These are phyloP conservation scores for Malassezia globosa DNA, from an alignment of 1,284 basidiomycete species.

Conservation along the genomic window DNA sequence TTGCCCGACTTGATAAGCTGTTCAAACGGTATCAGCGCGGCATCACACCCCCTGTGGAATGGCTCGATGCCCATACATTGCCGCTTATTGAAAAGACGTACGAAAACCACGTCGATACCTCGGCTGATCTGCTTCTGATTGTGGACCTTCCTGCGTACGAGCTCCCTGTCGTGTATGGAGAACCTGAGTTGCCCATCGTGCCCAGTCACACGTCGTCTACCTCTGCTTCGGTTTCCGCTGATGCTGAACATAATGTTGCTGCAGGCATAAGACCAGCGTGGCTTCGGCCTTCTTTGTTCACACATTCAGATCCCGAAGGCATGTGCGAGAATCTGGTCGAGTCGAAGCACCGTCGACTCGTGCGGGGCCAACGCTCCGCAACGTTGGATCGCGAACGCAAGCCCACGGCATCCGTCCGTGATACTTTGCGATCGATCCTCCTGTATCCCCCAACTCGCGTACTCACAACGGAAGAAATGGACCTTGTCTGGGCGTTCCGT, in stretches of 20 bases:
- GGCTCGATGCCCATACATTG: conserved; percentile 87
- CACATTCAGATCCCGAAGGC: conserved; percentile 82
- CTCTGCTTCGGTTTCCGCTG: background rate
- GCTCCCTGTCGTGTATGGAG: conserved; percentile 91
- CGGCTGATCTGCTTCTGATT: conserved; percentile 59
- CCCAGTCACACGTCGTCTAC: background rate
- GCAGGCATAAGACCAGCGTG: no score
- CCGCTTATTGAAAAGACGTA: conserved; percentile 70
- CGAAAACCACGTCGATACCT: conserved; percentile 21
- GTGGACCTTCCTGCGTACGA: conserved; percentile 94
- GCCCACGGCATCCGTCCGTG: conserved; percentile 81
- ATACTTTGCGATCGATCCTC: conserved; percentile 79
- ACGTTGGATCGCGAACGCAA: conserved; percentile 91
- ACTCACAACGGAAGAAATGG: conserved; percentile 82
- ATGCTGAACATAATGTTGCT: conserved; percentile 26
- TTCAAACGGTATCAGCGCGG: conserved; percentile 93
- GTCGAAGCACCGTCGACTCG: conserved; percentile 84
- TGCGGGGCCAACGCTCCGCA: conserved; percentile 85
- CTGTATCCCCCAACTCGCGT: conserved; percentile 78
- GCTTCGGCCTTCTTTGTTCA: conserved; percentile 55
- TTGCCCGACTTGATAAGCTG: conserved; percentile 87
- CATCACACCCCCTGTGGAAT: conserved; percentile 83
- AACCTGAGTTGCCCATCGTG: conserved; percentile 22
- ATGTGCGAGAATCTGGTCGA: conserved; percentile 87
- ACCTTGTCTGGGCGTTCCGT: conserved; percentile 94